Conservation (phyloP, 2,329 filamentous ascomycete species). For the Colletotrichum echinochloae region DNA sequence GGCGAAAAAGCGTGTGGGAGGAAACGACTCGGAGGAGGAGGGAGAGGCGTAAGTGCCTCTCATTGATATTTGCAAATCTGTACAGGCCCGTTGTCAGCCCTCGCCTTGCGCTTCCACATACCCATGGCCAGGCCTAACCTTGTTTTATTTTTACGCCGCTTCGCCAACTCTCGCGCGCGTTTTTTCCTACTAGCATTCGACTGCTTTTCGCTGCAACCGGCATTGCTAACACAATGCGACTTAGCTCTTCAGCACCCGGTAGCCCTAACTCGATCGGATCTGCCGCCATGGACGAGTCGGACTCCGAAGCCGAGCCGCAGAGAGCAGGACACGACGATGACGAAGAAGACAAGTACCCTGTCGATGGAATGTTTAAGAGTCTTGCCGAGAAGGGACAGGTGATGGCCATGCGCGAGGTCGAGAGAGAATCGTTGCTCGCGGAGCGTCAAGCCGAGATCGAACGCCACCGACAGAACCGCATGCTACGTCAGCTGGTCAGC, state of each 20-base stretch:
- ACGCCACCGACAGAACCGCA: constrained; percentile 82
- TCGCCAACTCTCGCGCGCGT: background rate
- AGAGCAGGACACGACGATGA: constrained; percentile 59
- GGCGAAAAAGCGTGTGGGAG: constrained; percentile 63
- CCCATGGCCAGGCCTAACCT: background rate
- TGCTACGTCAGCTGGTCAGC: constrained; percentile 81
- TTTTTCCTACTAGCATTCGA: background rate
- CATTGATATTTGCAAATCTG: background rate
- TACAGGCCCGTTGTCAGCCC: background rate
- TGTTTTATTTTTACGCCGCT: background rate
- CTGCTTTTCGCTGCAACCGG: background rate
- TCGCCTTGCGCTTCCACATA: background rate
- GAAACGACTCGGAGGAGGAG: constrained; percentile 79
- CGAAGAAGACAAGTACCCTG: constrained; percentile 78
- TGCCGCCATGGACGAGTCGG: constrained; percentile 90
- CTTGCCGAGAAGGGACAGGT: constrained; percentile 82
- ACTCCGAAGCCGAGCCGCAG: constrained; percentile 69
- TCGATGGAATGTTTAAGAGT: constrained; percentile 87
- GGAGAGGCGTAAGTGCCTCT: constrained; percentile 80
- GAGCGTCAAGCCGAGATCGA: constrained; percentile 88
- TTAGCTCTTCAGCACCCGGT: constrained; percentile 76
- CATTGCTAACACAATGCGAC: constrained; percentile 20
- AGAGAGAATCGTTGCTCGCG: constrained; percentile 90
- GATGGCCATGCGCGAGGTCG: constrained; percentile 87
- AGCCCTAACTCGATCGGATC: constrained; percentile 83